These are phyloP conservation scores for Potentilla sterilis DNA, from an alignment of 306 rosid genomes.

Conservation along the genomic window DNA sequence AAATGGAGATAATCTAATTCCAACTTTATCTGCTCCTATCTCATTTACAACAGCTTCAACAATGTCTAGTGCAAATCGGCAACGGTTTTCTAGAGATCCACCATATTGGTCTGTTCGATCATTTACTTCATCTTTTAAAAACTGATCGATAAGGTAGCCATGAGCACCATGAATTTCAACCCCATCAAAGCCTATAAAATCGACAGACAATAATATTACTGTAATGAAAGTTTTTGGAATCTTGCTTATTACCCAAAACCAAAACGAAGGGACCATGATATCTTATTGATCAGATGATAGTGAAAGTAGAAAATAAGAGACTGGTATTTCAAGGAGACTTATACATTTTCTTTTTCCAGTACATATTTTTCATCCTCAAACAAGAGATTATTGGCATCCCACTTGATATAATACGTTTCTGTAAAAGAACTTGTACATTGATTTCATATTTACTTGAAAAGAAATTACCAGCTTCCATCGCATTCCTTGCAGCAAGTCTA, in stretches of 20 bases:
- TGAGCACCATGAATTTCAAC: slow-evolving; percentile 32
- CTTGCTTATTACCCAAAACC: background rate
- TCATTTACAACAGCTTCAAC: slow-evolving; percentile 43
- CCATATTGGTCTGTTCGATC: slow-evolving; percentile 32
- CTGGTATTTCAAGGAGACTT: too few relatives aligned
- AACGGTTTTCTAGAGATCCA: slow-evolving; percentile 48
- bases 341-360: too few relatives aligned
- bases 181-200: slow-evolving; percentile 38
- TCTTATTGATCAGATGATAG: too few relatives aligned
- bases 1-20: slow-evolving; percentile 60
- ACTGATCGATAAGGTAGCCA: slow-evolving; percentile 29
- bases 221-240: background rate
- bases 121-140: slow-evolving; percentile 25
- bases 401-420: background rate
- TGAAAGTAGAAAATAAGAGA: too few relatives aligned
- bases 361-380: too few relatives aligned
- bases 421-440: background rate
- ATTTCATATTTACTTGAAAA: background rate
- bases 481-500: slow-evolving; percentile 2
- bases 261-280: background rate
- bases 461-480: background rate
- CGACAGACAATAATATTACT: background rate
- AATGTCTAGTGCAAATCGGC: slow-evolving; percentile 50
- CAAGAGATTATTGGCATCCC: background rate
- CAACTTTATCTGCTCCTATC: slow-evolving; percentile 53